These are phyloP conservation scores for Syncephalastrum racemosum DNA, from an alignment of 371 early-diverging fungal genomes.

Conservation along the genomic window DNA sequence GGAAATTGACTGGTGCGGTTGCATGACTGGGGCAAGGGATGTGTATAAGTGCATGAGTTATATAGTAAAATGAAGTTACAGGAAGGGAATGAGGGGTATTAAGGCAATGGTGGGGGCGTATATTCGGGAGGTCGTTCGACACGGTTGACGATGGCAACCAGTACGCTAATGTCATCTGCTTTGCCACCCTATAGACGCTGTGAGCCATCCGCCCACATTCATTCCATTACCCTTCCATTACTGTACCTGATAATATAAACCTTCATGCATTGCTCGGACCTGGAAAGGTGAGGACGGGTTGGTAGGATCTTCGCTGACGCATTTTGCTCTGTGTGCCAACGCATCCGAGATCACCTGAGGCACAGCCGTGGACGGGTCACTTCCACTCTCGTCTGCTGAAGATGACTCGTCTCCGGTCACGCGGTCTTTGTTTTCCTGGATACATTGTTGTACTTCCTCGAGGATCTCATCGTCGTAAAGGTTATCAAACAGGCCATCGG, in stretches of 20 bases:
- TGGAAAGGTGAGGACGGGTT: constrained; percentile 87
- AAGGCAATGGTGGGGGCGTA: constrained; percentile 25
- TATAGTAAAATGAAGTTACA: constrained; percentile 5
- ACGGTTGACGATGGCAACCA: constrained; percentile 70
- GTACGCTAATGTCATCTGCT: constrained; percentile 79
- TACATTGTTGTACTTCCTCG: constrained; percentile 42
- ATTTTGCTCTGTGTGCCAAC: constrained; percentile 72
- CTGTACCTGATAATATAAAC: constrained; percentile 64
- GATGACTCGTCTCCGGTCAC: neutral
- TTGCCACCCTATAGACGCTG: constrained; percentile 73
- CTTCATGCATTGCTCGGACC: constrained; percentile 77
- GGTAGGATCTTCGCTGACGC: constrained; percentile 76
- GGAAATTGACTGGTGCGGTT: neutral
- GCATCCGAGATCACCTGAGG: constrained; percentile 80
- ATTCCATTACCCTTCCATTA: neutral
- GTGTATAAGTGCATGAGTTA: neutral
- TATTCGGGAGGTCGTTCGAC: constrained; percentile 46
- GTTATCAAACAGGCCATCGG: constrained; percentile 82
- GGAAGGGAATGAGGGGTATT: neutral
- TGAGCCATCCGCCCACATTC: neutral
- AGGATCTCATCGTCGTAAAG: constrained; percentile 81
- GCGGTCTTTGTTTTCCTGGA: constrained; percentile 5
- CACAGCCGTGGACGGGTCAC: constrained; percentile 27
- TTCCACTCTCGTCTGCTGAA: neutral
- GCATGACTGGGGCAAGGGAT: neutral